Conservation (phyloP, 225 moss, liverwort and hornwort genomes). For the Takakia lepidozioides region DNA sequence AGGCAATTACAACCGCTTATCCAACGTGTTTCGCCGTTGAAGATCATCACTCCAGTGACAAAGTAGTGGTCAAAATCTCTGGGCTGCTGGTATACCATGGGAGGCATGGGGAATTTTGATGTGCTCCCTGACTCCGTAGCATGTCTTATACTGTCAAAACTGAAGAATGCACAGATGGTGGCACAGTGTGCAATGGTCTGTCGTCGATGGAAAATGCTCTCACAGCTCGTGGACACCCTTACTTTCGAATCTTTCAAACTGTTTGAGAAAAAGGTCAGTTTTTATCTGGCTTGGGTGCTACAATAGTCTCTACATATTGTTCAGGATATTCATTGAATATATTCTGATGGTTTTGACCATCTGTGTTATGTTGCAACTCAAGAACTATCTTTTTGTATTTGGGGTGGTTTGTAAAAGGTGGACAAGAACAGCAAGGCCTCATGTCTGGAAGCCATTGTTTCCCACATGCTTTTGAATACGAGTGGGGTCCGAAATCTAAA, state of each 20-base stretch:
- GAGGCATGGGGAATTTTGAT: conserved; percentile 61
- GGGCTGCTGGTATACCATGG: conserved; percentile 21
- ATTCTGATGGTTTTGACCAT: too few species aligned
- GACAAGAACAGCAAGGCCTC: conserved; percentile 60
- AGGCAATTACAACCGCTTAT: too few species aligned
- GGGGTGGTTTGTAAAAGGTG: conserved; percentile 16
- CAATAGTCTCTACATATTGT: too few species aligned
- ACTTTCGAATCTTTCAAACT: conserved; percentile 57
- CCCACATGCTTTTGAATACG: conserved; percentile 49
- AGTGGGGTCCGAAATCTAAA: conserved; percentile 52
- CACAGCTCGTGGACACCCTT: conserved; percentile 53
- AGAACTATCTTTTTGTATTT: too few species aligned
- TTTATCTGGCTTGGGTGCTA: too few species aligned
- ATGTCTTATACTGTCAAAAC: conserved; percentile 51
- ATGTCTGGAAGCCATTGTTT: conserved; percentile 51
- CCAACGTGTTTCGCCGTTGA: too few species aligned
- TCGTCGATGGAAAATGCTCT: conserved; percentile 48
- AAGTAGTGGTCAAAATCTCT: too few species aligned
- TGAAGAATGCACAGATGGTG: conserved; percentile 56
- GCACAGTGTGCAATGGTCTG: conserved; percentile 55
- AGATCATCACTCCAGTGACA: too few species aligned
- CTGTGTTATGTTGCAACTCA: too few species aligned
- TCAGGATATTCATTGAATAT: too few species aligned
- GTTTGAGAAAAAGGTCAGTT: conserved; percentile 43
- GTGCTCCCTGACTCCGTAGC: conserved; percentile 57